Conservation (phyloP, 2,329 filamentous ascomycete genomes). For the Aureobasidium sp. region DNA sequence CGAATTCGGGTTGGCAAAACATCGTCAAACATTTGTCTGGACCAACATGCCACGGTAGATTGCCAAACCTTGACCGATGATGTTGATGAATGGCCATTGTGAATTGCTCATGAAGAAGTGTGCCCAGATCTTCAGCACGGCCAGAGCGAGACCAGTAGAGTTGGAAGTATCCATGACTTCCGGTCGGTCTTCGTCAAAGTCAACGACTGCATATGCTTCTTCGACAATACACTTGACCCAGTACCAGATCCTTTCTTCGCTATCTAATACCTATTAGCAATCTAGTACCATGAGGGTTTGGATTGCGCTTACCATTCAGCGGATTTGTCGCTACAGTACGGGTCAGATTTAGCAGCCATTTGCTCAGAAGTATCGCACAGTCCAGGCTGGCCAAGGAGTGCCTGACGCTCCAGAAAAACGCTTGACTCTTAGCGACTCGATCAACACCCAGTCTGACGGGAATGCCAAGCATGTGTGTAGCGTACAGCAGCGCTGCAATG, state of each 20-base stretch:
- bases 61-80: constrained; percentile 25
- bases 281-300: constrained; percentile 22
- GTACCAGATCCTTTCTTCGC: constrained; percentile 29
- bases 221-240: constrained; percentile 35
- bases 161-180: constrained; percentile 22
- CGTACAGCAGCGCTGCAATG: constrained; percentile 43
- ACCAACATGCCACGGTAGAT: background rate
- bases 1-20: too few relatives aligned
- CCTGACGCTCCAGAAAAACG: constrained; percentile 49
- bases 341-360: constrained; percentile 30
- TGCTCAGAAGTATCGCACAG: constrained; percentile 45
- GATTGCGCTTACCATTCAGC: background rate
- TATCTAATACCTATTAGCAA: constrained; percentile 24
- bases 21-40: background rate
- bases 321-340: background rate
- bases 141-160: constrained; percentile 29
- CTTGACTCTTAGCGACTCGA: constrained; percentile 46
- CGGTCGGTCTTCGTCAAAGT: constrained; percentile 18
- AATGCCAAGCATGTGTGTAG: constrained; percentile 47
- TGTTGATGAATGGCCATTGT: constrained; percentile 35
- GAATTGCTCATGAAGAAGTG: constrained; percentile 34
- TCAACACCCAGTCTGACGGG: constrained; percentile 48
- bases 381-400: constrained; percentile 48
- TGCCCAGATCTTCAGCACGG: constrained; percentile 34
- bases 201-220: constrained; percentile 28